A percentile compares a stretch with the other conserved stretches of the same genome.
Evolutionary conservation across 208 protist species (phyloP).

Genomic region (Dictyostelium gargantuum): DNA sequence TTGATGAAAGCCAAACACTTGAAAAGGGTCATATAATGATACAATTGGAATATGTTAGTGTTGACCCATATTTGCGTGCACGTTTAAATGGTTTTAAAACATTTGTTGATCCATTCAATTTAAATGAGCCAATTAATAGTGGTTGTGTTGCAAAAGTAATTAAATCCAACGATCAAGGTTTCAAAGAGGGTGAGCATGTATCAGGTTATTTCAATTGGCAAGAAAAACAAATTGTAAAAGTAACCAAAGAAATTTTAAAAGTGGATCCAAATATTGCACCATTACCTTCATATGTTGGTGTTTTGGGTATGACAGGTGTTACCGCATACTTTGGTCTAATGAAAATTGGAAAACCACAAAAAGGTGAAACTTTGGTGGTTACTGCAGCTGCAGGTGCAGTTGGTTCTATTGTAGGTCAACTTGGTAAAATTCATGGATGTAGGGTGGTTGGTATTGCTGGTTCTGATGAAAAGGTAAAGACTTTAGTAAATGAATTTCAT

Average conservation of each 20-base stretch:
- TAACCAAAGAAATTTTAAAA: neutral
- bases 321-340: conserved; percentile 58
- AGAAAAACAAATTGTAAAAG: neutral
- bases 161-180: neutral
- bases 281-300: neutral
- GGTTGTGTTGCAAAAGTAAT: neutral
- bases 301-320: conserved; percentile 63
- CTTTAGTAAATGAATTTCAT: conserved; percentile 46
- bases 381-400: conserved; percentile 69
- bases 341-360: conserved; percentile 71
- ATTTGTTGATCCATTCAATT: neutral
- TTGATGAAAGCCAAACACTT: neutral
- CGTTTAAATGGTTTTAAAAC: neutral
- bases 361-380: conserved; percentile 80
- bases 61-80: neutral
- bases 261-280: neutral
- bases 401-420: conserved; percentile 5
- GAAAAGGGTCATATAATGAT: neutral
- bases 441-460: conserved; percentile 67
- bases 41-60: neutral
- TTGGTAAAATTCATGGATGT: neutral
- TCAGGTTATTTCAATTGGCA: neutral
- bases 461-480: conserved; percentile 68
- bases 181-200: neutral
- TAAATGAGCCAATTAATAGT: neutral